Evolutionary conservation across 2,329 filamentous ascomycete species (phyloP).

Genomic region (Colletotrichum acutatum): DNA sequence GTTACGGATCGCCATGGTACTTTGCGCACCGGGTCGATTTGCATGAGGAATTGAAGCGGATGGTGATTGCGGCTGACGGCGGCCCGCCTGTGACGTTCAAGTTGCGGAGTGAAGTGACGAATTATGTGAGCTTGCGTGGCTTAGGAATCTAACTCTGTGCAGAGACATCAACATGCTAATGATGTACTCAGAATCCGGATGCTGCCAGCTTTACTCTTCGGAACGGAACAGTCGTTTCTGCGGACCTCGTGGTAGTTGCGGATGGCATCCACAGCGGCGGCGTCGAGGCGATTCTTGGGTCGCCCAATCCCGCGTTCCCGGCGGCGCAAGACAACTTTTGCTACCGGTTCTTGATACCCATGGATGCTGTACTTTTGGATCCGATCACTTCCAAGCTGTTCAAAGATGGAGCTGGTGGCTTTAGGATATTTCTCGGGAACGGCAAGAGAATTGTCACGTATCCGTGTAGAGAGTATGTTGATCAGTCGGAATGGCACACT

Average conservation of each 20-base stretch:
- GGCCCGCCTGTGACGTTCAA: slow-evolving; percentile 41
- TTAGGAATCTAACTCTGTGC: neutral
- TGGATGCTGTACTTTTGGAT: slow-evolving; percentile 43
- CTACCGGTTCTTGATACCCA: slow-evolving; percentile 50
- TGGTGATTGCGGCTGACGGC: slow-evolving; percentile 45
- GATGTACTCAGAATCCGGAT: slow-evolving; percentile 37
- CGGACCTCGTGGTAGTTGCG: slow-evolving; percentile 56
- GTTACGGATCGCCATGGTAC: slow-evolving; percentile 41
- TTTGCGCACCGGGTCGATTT: slow-evolving; percentile 52
- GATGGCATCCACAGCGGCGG: slow-evolving; percentile 55
- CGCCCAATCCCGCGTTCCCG: slow-evolving; percentile 41
- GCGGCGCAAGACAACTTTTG: slow-evolving; percentile 46
- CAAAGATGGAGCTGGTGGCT: slow-evolving; percentile 35
- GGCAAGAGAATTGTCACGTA: slow-evolving; percentile 46
- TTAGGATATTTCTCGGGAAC: slow-evolving; percentile 24
- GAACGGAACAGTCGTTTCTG: slow-evolving; percentile 41
- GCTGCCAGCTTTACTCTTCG: slow-evolving; percentile 43
- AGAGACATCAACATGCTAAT: neutral
- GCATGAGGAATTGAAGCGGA: slow-evolving; percentile 47
- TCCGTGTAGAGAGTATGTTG: slow-evolving; percentile 45
- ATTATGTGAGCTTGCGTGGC: slow-evolving; percentile 40
- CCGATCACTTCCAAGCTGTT: slow-evolving; percentile 38
- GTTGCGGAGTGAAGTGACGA: slow-evolving; percentile 39
- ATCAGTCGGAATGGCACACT: neutral
- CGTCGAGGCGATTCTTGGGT: slow-evolving; percentile 43